Evolutionary conservation across 345 rosid species (phyloP).

Genomic region (Cardamine resedifolia): DNA sequence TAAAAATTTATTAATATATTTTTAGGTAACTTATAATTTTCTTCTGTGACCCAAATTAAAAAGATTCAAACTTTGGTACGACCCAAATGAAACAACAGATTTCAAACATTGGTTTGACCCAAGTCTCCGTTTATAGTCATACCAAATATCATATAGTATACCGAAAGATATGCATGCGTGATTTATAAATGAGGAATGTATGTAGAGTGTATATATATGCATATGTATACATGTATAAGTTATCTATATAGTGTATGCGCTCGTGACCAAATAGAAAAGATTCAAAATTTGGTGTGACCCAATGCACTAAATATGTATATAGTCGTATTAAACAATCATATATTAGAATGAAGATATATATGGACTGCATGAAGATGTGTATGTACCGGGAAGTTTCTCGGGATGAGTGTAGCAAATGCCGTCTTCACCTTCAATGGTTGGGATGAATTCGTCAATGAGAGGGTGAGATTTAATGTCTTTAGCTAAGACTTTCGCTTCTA

Average conservation of each 20-base stretch:
- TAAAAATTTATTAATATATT: neutral
- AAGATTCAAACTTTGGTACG: constrained; percentile 34
- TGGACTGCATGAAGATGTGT: neutral
- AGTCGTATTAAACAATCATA: neutral
- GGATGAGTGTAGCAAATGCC: constrained; percentile 99
- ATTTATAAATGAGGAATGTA: constrained; percentile 1
- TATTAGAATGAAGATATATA: constrained; percentile 10
- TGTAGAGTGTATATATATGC: neutral
- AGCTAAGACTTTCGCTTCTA: constrained; percentile 89
- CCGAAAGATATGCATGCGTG: neutral
- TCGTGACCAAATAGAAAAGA: neutral
- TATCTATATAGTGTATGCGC: neutral
- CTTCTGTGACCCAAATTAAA: constrained; percentile 15
- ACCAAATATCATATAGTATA: constrained; percentile 14
- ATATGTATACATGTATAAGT: neutral
- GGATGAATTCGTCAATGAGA: constrained; percentile 95
- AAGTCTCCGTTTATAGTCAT: neutral
- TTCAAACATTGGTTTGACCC: constrained; percentile 11
- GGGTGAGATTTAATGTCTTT: constrained; percentile 93
- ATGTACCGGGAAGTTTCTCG: constrained; percentile 92
- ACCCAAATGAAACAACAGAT: neutral
- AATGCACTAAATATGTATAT: neutral
- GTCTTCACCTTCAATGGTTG: constrained; percentile 98
- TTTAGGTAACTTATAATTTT: constrained; percentile 15
- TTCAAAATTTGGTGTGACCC: constrained; percentile 31